Evolutionary conservation across 2,329 filamentous ascomycete genomes (phyloP), one percentile per base, ranked within the genome.

Genomic region (Anisogramma anomala): DNA sequence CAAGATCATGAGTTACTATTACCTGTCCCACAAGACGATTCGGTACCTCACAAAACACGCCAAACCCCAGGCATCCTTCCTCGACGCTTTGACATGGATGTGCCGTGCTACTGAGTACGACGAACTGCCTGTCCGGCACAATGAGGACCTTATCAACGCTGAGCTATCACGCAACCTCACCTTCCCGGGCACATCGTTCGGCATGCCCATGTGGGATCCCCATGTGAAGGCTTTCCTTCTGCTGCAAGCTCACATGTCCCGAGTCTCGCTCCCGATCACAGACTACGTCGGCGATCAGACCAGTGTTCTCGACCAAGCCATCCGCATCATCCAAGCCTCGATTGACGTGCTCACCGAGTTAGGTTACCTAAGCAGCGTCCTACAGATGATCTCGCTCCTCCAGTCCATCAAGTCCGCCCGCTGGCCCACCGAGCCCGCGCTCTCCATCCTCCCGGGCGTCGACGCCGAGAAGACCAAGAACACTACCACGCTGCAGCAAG

Each of bases 1-100:
- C 53, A 95, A 94, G 66, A 96, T 98, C 56, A 95, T 96, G 86
- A 94, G 84, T 59, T 98, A 96, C 69, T 98, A 98, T 70, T 98
- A 98, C 57, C 79, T 91, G 35, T 93, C 88, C 0, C 91, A 98
- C 65, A 84, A 84, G 62, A 98, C 91, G 0, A 87, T 98, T 53
- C 84, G 91, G 1, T 80, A 86, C 53, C 74, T 98, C 6, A 77
- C 84, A 48, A 71, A 76, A 34, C 74, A 89, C 50, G 84, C 83
- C 18, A 89, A 84, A 53, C 73, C 78, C 0, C 66, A 79, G 14
- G 85, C 84, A 2, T 77, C 72, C 1, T 93, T 98, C 57, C 71
- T 80, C 9, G 84, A 96, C 50, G 86, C 79, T 0, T 69, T 98
- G 1, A 78, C 80, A 4, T 96, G 88, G 89, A 91, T 98, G 79